Evolutionary conservation across 768 basidiomycete species (phyloP).

Genomic region (Fibroporia radiculosa): DNA sequence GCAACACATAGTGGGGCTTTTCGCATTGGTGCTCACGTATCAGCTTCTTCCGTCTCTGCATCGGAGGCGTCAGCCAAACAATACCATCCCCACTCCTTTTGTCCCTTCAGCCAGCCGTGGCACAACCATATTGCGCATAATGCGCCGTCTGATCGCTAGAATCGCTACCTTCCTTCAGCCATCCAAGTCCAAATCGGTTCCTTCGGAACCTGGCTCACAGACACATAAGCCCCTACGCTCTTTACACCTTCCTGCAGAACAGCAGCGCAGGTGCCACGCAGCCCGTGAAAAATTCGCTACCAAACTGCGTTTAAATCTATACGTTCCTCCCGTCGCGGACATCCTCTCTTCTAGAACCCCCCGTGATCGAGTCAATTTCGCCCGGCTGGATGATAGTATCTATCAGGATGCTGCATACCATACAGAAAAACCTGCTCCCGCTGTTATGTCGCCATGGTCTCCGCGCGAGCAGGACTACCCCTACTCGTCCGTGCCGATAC

Average conservation of each 20-base stretch:
- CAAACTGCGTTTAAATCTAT: constrained; percentile 14
- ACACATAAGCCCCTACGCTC: constrained; percentile 1
- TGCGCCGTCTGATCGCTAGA: not conserved
- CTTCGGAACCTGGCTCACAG: constrained; percentile 1
- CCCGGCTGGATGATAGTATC: constrained; percentile 7
- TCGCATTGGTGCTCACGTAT: constrained; percentile 12
- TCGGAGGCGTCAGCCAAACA: not conserved
- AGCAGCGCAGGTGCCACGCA: constrained; percentile 10
- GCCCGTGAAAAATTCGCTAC: constrained; percentile 7
- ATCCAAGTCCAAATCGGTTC: not conserved
- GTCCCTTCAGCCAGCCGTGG: constrained; percentile 5
- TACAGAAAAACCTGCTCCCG: constrained; percentile 10
- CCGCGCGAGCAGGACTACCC: constrained; percentile 16
- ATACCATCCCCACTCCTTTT: not conserved
- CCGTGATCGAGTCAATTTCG: constrained; percentile 6
- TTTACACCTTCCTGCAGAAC: not conserved
- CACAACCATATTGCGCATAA: not conserved
- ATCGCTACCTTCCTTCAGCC: not conserved
- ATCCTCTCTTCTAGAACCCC: constrained; percentile 3
- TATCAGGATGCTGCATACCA: constrained; percentile 1
- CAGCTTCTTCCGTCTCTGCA: constrained; percentile 10
- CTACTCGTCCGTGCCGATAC: constrained; percentile 7
- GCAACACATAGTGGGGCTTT: constrained; percentile 11
- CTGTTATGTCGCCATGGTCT: constrained; percentile 20
- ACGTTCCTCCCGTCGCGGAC: constrained; percentile 6